Conservation (phyloP, 805 yeast species). For the Starmerella bacillaris region DNA sequence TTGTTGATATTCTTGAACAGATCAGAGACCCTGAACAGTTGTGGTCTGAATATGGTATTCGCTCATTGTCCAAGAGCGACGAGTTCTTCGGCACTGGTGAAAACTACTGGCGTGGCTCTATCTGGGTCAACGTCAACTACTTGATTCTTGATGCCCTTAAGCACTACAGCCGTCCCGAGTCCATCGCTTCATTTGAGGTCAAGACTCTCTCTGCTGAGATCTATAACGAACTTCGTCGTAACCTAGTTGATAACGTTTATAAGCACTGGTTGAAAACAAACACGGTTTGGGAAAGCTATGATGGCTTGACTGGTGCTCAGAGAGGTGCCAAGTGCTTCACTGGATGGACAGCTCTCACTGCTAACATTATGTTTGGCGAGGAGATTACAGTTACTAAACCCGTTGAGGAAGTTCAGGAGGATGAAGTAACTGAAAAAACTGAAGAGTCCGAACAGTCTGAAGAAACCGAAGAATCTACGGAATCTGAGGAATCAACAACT, state of each 20-base stretch:
- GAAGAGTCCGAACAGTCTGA: neutral
- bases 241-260: constrained; percentile 50
- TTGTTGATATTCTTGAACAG: constrained; percentile 36
- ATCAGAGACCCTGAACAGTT: constrained; percentile 54
- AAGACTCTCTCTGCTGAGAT: constrained; percentile 29
- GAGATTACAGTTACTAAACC: constrained; percentile 19
- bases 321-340: constrained; percentile 75
- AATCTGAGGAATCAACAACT: too few species aligned
- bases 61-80: constrained; percentile 60
- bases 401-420: neutral
- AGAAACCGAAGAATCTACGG: neutral
- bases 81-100: constrained; percentile 56
- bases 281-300: constrained; percentile 80
- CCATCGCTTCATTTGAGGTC: constrained; percentile 18
- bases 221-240: constrained; percentile 43
- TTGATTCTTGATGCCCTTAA: constrained; percentile 52
- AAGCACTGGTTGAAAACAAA: constrained; percentile 61
- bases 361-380: constrained; percentile 72
- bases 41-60: constrained; percentile 62
- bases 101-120: constrained; percentile 88
- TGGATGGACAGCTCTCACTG: constrained; percentile 83
- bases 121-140: constrained; percentile 87
- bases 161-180: constrained; percentile 31
- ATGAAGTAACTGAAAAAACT: neutral
- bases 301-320: constrained; percentile 54